These are phyloP conservation scores for Hibiscus trionum DNA, from an alignment of 345 rosid species.

Conservation along the genomic window DNA sequence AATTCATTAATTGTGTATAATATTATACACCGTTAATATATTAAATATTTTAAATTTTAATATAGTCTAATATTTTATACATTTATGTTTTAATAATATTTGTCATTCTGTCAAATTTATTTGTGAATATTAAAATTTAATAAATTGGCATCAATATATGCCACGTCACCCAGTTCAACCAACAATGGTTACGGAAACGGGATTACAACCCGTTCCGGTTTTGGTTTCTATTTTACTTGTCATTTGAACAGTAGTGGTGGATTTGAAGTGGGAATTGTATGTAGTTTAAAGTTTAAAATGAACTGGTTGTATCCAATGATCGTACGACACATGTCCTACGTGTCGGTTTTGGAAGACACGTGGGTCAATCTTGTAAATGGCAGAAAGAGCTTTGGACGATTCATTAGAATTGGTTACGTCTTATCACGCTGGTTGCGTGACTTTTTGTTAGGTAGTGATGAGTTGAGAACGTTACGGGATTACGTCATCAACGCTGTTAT, in stretches of 20 bases:
- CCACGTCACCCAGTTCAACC: background rate
- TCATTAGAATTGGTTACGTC: conserved; percentile 16
- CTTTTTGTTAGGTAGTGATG: conserved; percentile 19
- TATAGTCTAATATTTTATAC: conserved; percentile 4
- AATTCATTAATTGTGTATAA: no score
- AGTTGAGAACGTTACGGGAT: conserved; percentile 18
- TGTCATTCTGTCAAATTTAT: no score
- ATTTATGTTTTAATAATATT: no score
- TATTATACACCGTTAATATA: no score
- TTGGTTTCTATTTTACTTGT: background rate
- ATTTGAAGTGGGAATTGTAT: conserved; percentile 9
- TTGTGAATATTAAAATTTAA: no score
- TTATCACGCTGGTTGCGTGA: conserved; percentile 31
- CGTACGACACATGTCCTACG: background rate
- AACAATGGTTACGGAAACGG: conserved; percentile 6
- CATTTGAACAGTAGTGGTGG: background rate
- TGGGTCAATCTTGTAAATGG: conserved; percentile 1
- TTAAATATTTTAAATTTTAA: no score
- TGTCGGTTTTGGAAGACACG: background rate
- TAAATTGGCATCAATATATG: no score
- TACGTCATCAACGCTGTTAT: conserved; percentile 8
- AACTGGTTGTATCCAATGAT: background rate
- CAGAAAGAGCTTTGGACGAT: conserved; percentile 11
- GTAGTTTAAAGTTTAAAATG: background rate
- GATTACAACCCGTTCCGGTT: background rate